Base-by-base conservation (phyloP, 2,329 filamentous ascomycete species). In the Fusarium sp. region DNA sequence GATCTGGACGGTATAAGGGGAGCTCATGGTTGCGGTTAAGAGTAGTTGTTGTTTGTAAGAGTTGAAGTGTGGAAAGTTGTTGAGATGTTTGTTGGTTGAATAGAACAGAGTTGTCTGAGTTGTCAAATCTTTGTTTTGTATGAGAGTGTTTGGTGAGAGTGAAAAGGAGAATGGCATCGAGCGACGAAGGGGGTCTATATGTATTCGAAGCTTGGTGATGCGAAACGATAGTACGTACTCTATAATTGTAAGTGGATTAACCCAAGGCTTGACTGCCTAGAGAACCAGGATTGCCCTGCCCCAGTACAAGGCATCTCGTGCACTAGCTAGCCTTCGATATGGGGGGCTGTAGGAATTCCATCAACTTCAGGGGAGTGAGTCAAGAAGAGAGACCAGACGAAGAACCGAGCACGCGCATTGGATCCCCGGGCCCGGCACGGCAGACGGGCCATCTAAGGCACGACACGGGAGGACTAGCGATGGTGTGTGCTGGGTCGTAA, bases 1-100 rank as follows among this genome's bases (percentile, higher is more conserved):
- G 60, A 81, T 73, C 57, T 80, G 70, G 52, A 78, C 75, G 43
- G 66, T 67, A 70, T 77, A 73, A 47, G 67, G 70, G 52, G 67
- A 66, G 63, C 67, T 69, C 75, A 79, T 76, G 68, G 42, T 73
- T 68, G 66, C 34, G 44, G 73, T 65, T 67, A 22, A 38, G 55
- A 65, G 57, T 50, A 43, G 55, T 56, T 59, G 52, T 57, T 70
- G 50, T 32, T 64, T 54, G 34, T 53, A 38, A 49, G 40, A 40
- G 25, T 60, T 59, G 59, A 40, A 53, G 24, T 43, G 56, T 40
- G 51, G 32, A 44, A 50, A 11, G 61, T 68, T 55, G 58, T 50
- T 50, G 32, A 47, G 56, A 66, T 54, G n/a, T 27, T 32, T 52
- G n/a, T 49, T 29, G 45, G 18, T 40, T 57, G 25, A 55, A 15